Evolutionary conservation across 2,329 filamentous ascomycete species (phyloP).

Genomic region (Tolypocladium album): DNA sequence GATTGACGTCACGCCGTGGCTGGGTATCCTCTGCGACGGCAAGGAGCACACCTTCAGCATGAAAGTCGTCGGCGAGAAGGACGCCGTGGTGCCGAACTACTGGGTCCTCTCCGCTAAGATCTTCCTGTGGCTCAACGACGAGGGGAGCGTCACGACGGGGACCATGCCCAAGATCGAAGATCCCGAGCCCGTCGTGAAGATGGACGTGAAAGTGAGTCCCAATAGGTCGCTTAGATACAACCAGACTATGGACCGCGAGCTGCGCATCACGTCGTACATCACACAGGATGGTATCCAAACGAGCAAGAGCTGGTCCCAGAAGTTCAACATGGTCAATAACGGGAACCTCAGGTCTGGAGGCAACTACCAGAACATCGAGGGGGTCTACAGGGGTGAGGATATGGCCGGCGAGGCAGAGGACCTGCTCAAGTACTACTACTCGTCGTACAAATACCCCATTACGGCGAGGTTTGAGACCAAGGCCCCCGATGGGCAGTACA

Average conservation of each 20-base stretch:
- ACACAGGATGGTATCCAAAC: slow-evolving; percentile 17
- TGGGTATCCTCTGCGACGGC: slow-evolving; percentile 59
- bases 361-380: slow-evolving; percentile 24
- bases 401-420: background rate
- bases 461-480: background rate
- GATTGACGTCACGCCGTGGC: slow-evolving; percentile 71
- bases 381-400: slow-evolving; percentile 8
- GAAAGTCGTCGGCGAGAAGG: slow-evolving; percentile 52
- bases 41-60: slow-evolving; percentile 57
- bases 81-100: slow-evolving; percentile 32
- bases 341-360: slow-evolving; percentile 33
- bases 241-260: slow-evolving; percentile 42
- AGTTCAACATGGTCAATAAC: slow-evolving; percentile 38
- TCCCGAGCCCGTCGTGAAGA: background rate
- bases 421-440: background rate
- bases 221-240: slow-evolving; percentile 19
- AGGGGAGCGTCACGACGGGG: slow-evolving; percentile 33
- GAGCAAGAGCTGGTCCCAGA: slow-evolving; percentile 44
- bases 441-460: slow-evolving; percentile 8
- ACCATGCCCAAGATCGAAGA: background rate
- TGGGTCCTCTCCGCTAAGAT: slow-evolving; percentile 75
- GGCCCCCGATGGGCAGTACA: slow-evolving; percentile 1
- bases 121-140: slow-evolving; percentile 60
- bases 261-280: slow-evolving; percentile 49
- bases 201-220: background rate